These are phyloP conservation scores for Echeveria elegans DNA, from an alignment of 164 flowering plant genomes.

Conservation along the genomic window DNA sequence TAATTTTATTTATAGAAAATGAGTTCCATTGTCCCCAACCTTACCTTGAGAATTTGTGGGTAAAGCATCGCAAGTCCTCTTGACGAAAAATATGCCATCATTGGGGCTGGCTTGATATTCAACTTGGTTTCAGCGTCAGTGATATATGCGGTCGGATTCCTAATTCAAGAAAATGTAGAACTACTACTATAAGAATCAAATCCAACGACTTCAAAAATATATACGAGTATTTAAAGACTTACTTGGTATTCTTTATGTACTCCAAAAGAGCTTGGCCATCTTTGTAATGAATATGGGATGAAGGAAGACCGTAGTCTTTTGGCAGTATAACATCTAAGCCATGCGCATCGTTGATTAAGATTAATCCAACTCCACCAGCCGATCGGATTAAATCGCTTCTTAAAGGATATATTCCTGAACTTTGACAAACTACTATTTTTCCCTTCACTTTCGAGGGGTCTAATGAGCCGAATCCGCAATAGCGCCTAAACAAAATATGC, in stretches of 20 bases:
- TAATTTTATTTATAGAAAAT: too few relatives aligned
- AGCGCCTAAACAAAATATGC: constrained; percentile 4
- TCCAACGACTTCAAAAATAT: too few relatives aligned
- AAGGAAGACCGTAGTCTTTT: not conserved
- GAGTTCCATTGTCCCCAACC: not conserved
- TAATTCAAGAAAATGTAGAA: not conserved
- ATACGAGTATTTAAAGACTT: too few relatives aligned
- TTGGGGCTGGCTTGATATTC: not conserved
- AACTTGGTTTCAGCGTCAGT: not conserved
- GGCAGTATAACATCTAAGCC: not conserved
- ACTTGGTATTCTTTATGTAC: too few relatives aligned
- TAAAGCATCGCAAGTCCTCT: not conserved
- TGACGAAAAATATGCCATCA: not conserved
- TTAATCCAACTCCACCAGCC: constrained; percentile 21
- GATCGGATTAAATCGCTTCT: constrained; percentile 3
- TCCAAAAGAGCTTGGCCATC: not conserved
- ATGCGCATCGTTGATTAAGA: constrained; percentile 10
- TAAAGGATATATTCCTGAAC: constrained; percentile 5
- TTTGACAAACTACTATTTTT: constrained; percentile 21
- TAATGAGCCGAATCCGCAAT: constrained; percentile 16
- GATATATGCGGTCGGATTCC: not conserved
- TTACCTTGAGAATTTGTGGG: not conserved
- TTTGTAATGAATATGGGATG: not conserved
- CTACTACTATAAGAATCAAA: too few relatives aligned
- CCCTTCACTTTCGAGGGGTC: constrained; percentile 19